Evolutionary conservation across 2,329 filamentous ascomycete genomes (phyloP).

Genomic region (Colletotrichum navitas): DNA sequence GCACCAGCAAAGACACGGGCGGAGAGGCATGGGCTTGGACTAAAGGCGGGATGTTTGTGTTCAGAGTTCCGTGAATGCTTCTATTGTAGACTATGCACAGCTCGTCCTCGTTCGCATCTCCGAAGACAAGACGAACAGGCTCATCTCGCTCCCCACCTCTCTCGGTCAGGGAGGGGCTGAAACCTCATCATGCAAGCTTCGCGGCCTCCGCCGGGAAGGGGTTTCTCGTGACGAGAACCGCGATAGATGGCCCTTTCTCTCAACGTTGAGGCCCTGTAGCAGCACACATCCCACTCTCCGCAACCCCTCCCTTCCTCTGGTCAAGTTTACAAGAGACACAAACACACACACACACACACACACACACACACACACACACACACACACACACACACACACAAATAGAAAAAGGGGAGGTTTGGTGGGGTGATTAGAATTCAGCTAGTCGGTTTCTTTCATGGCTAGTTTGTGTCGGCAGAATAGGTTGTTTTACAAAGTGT

Average conservation of each 20-base stretch:
- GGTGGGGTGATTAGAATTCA: slow-evolving; percentile 26
- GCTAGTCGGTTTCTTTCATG: slow-evolving; percentile 33
- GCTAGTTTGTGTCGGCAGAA: slow-evolving; percentile 8
- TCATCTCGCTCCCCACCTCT: slow-evolving; percentile 1
- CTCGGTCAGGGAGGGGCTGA: background rate
- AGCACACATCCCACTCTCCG: slow-evolving; percentile 5
- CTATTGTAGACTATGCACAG: slow-evolving; percentile 40
- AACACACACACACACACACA: slow-evolving; percentile 29
- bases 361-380: slow-evolving; percentile 28
- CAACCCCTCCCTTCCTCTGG: slow-evolving; percentile 1
- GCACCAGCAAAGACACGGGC: background rate
- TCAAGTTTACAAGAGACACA: slow-evolving; percentile 38
- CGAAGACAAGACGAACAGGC: background rate
- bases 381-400: slow-evolving; percentile 32
- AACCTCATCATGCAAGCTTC: slow-evolving; percentile 2
- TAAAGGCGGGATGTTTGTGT: too few relatives aligned
- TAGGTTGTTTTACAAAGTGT: slow-evolving; percentile 83
- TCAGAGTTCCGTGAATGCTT: slow-evolving; percentile 36
- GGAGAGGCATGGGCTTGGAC: background rate
- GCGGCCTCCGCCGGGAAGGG: background rate
- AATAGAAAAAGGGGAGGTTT: slow-evolving; percentile 27
- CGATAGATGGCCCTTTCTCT: background rate
- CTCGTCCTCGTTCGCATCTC: slow-evolving; percentile 20
- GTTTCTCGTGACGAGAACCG: background rate
- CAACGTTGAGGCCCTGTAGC: slow-evolving; percentile 8